Base-by-base conservation (phyloP, 208 protist species). In the Acanthamoeba sp. region DNA sequence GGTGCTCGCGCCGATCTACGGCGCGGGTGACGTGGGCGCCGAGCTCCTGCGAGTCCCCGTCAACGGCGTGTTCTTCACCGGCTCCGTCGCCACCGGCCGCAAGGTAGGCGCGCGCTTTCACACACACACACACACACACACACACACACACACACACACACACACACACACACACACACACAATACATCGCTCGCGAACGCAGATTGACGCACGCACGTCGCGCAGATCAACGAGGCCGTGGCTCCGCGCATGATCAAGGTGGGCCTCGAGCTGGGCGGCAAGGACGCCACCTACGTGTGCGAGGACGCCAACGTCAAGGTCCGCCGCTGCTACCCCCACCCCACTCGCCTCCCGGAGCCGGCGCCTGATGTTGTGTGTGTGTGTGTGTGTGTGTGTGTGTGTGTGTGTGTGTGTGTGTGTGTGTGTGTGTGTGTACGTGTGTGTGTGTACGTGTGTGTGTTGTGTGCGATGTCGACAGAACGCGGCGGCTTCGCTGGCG, bases 11-110 rank as follows among this genome's bases (percentile, higher is more conserved):
- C 42, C 76, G 16, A 59, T 95, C 24, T 59, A 95, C 3, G 95
- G 94, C 42, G 92, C 85, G n/a, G 52, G 62, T 10, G 55, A 94
- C 6, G 93, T 95, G n/a, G 29, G 50, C 40, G 73, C 91, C 48
- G 91, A 91, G 24, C n/a, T 95, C 27, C 50, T 95, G n/a, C 36
- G 48, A 2, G 20, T 94, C 5, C 92, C 95, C 66, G 36, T 95
- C 14, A 62, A 95, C 29, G 95, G 94, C 93, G 78, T 96, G 2
- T 96, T 95, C 91, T 96, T 96, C 50, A 96, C 95, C 2, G 95
- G 95, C 29, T 71, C 36, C 27, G 91, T 90, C 36, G 34, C 69
- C 40, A 94, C 91, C 34, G 69, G 91, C 9, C 50, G 34, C 29
- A 94, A 94, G 78, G 71, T 84, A 50, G 10, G 48, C 34, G 10